phyloP scores from a whole-genome alignment of 352 stramenopile species.

The Aphanomyces cochlioides region DNA sequence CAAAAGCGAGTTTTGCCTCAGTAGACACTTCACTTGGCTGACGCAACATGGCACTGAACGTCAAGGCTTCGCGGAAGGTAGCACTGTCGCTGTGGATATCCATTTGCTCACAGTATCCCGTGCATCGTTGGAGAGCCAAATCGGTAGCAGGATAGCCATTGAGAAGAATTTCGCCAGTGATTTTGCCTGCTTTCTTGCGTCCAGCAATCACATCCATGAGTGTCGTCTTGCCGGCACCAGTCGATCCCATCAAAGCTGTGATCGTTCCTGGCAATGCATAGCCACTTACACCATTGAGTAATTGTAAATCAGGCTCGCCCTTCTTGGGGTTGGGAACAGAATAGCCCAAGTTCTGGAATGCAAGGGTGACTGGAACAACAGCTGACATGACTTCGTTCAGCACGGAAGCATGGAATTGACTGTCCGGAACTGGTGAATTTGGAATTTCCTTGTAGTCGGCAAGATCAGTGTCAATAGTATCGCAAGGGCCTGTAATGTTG shows the following conservation, averaged over 20 bases:
- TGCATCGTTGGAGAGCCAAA: not conserved
- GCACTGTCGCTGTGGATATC: constrained; percentile 1
- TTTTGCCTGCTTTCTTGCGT: not conserved
- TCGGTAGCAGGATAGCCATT: not conserved
- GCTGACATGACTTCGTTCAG: not conserved
- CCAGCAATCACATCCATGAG: not conserved
- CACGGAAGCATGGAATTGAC: not conserved
- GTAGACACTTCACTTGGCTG: not conserved
- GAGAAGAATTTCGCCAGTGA: not conserved
- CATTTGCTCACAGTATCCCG: not conserved
- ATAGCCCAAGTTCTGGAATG: not conserved
- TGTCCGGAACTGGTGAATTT: not conserved
- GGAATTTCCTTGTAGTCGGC: not conserved
- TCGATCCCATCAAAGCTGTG: not conserved
- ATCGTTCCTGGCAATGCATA: not conserved
- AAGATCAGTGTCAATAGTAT: not conserved
- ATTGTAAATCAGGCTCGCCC: not conserved
- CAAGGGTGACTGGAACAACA: not conserved
- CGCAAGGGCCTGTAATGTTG: not conserved
- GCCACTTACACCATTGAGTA: not conserved
- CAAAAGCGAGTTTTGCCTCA: not conserved
- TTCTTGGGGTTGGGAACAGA: not conserved
- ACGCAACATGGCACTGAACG: constrained; percentile 1
- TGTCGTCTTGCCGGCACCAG: not conserved
- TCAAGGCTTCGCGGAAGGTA: not conserved